A percentile compares a stretch with the other conserved stretches of the same genome.
Conservation (phyloP, 1,139 yeast species). For the Sugiyamaella japonica region DNA sequence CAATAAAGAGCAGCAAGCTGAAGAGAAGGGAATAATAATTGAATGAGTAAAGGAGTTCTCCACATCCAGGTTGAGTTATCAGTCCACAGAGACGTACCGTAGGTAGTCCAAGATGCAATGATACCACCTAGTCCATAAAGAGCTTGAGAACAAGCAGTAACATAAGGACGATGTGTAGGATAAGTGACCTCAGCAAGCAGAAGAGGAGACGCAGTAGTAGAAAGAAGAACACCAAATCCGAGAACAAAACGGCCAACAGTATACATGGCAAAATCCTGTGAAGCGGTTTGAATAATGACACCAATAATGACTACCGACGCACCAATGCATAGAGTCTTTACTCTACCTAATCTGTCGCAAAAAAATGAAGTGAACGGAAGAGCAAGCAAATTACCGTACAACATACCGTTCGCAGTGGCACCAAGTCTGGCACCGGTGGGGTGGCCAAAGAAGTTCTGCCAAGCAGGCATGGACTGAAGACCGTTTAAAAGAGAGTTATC, state of each 20-base stretch:
- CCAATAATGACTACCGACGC: slow-evolving; percentile 46
- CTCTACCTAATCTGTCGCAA: slow-evolving; percentile 53
- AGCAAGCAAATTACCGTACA: slow-evolving; percentile 16
- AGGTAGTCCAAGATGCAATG: slow-evolving; percentile 50
- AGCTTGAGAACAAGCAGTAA: slow-evolving; percentile 44
- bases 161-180: slow-evolving; percentile 28
- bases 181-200: slow-evolving; percentile 28
- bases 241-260: slow-evolving; percentile 30
- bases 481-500: slow-evolving; percentile 57
- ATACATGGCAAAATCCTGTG: slow-evolving; percentile 49
- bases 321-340: slow-evolving; percentile 45
- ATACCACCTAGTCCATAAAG: slow-evolving; percentile 50
- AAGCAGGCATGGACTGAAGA: slow-evolving; percentile 47
- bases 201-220: slow-evolving; percentile 28
- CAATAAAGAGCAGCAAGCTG: slow-evolving; percentile 55
- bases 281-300: slow-evolving; percentile 47
- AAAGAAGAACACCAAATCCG: slow-evolving; percentile 30
- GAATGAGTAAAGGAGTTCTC: slow-evolving; percentile 49
- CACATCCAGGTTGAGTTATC: slow-evolving; percentile 44
- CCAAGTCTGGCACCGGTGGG: slow-evolving; percentile 50
- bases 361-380: slow-evolving; percentile 31
- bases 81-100: slow-evolving; percentile 41
- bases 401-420: slow-evolving; percentile 51
- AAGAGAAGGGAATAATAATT: slow-evolving; percentile 45
- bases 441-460: slow-evolving; percentile 42